A percentile compares a stretch with the other conserved stretches of the same genome.
Evolutionary conservation across 108 stramenopile genomes (phyloP).

Genomic region (Epithemia pelagica): DNA sequence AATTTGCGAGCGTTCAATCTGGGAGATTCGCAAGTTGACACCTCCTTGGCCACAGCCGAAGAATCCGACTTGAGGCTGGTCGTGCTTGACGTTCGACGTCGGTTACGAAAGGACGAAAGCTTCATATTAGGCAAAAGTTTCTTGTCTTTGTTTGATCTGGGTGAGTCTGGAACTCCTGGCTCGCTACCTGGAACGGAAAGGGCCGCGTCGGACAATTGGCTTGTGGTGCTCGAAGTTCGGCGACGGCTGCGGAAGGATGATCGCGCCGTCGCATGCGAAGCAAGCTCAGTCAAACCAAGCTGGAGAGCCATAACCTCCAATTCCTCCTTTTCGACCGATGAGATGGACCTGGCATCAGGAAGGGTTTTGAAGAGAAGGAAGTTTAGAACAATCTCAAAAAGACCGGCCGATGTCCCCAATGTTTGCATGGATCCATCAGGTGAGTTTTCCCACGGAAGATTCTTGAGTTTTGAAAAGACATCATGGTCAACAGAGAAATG

Average conservation of each 20-base stretch:
- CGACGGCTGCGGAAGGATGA: not conserved
- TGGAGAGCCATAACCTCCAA: not conserved
- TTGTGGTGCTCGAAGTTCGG: not conserved
- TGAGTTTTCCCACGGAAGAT: not conserved
- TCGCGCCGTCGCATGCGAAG: not conserved
- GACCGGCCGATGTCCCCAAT: not conserved
- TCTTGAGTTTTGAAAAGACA: not conserved
- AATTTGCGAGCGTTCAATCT: not conserved
- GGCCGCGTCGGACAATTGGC: not conserved
- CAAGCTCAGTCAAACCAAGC: not conserved
- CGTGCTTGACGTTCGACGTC: not conserved
- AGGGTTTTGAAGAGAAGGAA: not conserved
- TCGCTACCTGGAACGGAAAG: not conserved
- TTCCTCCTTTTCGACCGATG: not conserved
- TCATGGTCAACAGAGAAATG: not conserved
- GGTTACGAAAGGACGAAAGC: not conserved
- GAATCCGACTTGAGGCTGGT: not conserved
- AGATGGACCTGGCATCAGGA: not conserved
- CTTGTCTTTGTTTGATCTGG: not conserved
- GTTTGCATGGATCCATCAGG: not conserved
- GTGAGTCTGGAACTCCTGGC: not conserved
- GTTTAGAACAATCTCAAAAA: slow-evolving; percentile 3
- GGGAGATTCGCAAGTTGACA: not conserved
- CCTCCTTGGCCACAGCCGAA: not conserved
- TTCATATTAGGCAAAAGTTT: not conserved